Evolutionary conservation across 805 yeast species (phyloP), one percentile per base, ranked within the genome.

Genomic region (Zygoascus bituminiphila): DNA sequence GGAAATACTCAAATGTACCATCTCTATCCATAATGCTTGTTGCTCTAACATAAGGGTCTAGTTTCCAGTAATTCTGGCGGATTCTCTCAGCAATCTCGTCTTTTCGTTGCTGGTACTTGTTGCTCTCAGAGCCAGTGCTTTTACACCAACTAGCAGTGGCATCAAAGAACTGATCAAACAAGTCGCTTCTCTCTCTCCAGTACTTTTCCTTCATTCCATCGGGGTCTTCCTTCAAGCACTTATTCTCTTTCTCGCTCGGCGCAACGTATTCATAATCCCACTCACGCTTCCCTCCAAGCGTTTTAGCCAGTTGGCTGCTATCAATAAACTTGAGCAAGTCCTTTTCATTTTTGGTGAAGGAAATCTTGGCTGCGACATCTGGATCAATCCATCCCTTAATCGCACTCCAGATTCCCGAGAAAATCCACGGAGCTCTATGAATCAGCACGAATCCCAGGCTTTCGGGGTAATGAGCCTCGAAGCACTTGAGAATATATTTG

Each of bases 391-490:
- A 91, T 58, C 82, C 81, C 65, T 87, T 88, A 58, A 93, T 80
- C 57, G 91, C 78, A 57, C 82, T 84, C 98, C 98, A 93, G 51
- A 91, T 86, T 21, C 96, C 91, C 45, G 85, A 79, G 70, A 93
- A 93, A 47, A 93, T 79, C 98, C 97, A 88, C 23, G 98, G 98
- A 0, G 98, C 97, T 58, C 85, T 84, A 69, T 88, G 95, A 52
- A 93, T 84, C 56, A 88, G 76, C 46, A 93, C 70, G 48, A 77
- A 78, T 15, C 96, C 96, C 51, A 93, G 74, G 37, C 87, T 82
- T 67, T 93, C 98, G 1, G 98, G 98, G 64, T 91, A 93, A 63
- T 91, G 96, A 0, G 95, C 95, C 71, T 93, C 98, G 65, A 93
- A 88, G 52, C 89, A 84, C 47, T 80, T 77, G 52, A 89, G 82